These are phyloP conservation scores for Hypoxylon crocopeplum DNA, from an alignment of 495 filamentous ascomycete genomes.

Conservation along the genomic window DNA sequence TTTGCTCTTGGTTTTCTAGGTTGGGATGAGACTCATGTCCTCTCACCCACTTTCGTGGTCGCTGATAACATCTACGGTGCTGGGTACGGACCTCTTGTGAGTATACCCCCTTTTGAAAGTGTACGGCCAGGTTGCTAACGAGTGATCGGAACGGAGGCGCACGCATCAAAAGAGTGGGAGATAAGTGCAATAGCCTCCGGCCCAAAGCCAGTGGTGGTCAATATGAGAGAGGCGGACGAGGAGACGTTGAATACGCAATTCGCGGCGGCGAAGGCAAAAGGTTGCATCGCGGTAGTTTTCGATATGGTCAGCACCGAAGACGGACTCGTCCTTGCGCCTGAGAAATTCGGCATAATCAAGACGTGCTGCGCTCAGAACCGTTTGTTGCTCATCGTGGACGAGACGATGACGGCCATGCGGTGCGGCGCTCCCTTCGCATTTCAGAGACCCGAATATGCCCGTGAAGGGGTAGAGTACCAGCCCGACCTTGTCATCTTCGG, in stretches of 20 bases:
- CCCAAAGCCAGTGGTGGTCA: slow-evolving; percentile 1
- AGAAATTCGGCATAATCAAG: slow-evolving; percentile 14
- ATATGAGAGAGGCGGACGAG: slow-evolving; percentile 12
- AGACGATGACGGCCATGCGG: slow-evolving; percentile 35
- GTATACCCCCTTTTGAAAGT: no score
- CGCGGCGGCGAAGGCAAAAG: slow-evolving; percentile 29
- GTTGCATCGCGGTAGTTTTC: slow-evolving; percentile 45
- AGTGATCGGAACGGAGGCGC: no score
- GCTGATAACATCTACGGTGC: no score
- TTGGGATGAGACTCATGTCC: no score
- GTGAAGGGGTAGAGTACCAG: slow-evolving; percentile 15
- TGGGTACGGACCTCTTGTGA: no score
- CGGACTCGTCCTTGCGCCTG: slow-evolving; percentile 11
- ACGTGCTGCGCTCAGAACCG: slow-evolving; percentile 18
- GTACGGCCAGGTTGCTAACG: no score
- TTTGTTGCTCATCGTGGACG: slow-evolving; percentile 33
- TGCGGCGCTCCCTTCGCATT: slow-evolving; percentile 38
- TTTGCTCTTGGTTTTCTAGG: no score
- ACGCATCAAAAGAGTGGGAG: no score
- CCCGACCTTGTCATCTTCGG: slow-evolving; percentile 39
- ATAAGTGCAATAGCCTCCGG: no score
- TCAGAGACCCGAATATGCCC: slow-evolving; percentile 28
- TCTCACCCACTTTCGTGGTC: no score
- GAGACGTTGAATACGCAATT: slow-evolving; percentile 9
- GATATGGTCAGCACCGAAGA: slow-evolving; percentile 36